Base-by-base conservation (phyloP, 139 green algal genomes). In the Picochlorum sp. region DNA sequence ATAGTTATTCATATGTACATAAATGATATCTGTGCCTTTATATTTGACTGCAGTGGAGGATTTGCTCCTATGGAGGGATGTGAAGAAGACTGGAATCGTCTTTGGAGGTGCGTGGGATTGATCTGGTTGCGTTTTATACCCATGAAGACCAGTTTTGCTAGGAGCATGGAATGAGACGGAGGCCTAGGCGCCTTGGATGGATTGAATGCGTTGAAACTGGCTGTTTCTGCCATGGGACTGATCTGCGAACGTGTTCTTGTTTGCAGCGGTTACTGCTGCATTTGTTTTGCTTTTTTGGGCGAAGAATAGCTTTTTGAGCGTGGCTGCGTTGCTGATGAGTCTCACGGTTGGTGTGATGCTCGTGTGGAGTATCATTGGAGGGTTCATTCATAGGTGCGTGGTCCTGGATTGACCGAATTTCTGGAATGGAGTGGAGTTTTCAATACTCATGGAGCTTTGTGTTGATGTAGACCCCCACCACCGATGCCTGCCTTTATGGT, bases 21-120 rank as follows among this genome's bases (percentile, higher is more conserved):
- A 41, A 0, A 0, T 7, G 1, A 7, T 30, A 30, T 30, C 4
- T 41, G 8, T 14, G 34, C 8, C 8, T 41, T 3, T 24, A 11
- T 20, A 13, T 1, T 20, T 55, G 13, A 9, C 52, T 45, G 56
- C 56, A 62, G 79, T 85, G 41, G 76, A 85, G 47, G 76, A 83
- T 28, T 50, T 87, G 5, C 59, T 87, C 26, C 54, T 87, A 24
- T 87, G 81, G 81, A 56, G 68, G 18, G 73, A 87, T 52, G 52
- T 60, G 7, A 60, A 60, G 21, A 68, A 74, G 51, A 68, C 45
- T 23, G 80, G 66, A 11, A 56, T 70, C 2, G 71, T 72, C 5
- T 67, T 87, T 21, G 73, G 37, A 56, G 60, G 60, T 66, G 37
- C 34, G 60, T 66, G 18, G 18, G 47, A 13, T 41, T 41, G 34